Evolutionary conservation across 2,329 filamentous ascomycete genomes (phyloP), one percentile per base, ranked within the genome.

Genomic region (Penicillium griseofulvum): DNA sequence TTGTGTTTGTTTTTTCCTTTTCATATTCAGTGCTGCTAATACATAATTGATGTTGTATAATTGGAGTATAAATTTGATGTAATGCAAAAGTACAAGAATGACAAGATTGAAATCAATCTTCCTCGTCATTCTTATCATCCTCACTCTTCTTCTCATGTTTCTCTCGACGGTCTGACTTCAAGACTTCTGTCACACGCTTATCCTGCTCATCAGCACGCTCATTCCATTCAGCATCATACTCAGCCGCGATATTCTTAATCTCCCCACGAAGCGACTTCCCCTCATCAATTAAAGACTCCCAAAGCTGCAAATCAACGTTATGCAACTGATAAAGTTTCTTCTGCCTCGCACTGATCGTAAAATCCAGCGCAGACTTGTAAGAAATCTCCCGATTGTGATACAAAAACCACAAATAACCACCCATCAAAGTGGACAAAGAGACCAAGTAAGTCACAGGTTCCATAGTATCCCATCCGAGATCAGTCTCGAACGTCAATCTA

Each of bases 211-310:
- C 89, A 59, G 78, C 78, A 57, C 80, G 81, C 76, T 94, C 90
- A 65, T 96, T 84, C 90, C 91, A 96, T 49, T 93, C 90, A 8
- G 92, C 90, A 64, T 95, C 91, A 70, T 96, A 96, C 74, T 96
- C 91, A 33, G 86, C 83, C 0, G 92, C 91, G 9, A 95, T 83
- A 16, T 81, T 81, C 74, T 88, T 89, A 71, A 97, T 89, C 74
- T 97, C 92, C 60, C 81, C 83, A 6, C 91, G 78, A 60, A 96
- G 73, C 2, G 81, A 76, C 68, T 96, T 96, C 0, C 86, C 90
- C 59, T 96, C 91, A 45, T 91, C 85, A 3, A 95, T 84, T 31
- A 95, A 68, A 4, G 80, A 77, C 65, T 95, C 89, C 92, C 92
- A 97, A 58, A 83, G 83, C 34, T 81, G 78, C 22, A 89, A 71